Conservation (phyloP, 805 yeast species). For the Suhomyces sp. region DNA sequence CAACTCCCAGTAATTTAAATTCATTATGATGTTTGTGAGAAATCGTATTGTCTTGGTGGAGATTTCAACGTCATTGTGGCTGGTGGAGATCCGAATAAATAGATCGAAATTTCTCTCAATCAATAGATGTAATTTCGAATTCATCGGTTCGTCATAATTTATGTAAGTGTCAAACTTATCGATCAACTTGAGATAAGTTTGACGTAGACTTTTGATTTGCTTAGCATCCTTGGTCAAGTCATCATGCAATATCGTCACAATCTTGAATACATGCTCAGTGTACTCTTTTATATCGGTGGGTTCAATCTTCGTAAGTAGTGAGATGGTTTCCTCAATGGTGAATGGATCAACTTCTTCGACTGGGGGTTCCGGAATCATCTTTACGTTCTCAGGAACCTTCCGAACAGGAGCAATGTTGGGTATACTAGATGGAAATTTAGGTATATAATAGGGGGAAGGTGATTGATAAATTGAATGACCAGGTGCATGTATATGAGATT, state of each 20-base stretch:
- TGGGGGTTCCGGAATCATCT: background rate
- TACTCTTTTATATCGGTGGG: conserved; percentile 37
- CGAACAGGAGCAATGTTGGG: conserved; percentile 1
- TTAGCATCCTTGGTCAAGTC: conserved; percentile 9
- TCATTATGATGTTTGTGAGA: conserved; percentile 36
- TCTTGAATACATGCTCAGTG: conserved; percentile 34
- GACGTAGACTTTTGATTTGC: conserved; percentile 18
- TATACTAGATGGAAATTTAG: background rate
- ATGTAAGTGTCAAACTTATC: conserved; percentile 21
- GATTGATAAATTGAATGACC: conserved; percentile 4
- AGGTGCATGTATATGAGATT: conserved; percentile 7
- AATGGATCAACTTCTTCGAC: conserved; percentile 3
- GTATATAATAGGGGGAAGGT: conserved; percentile 1
- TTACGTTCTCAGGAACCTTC: background rate
- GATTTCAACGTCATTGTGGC: conserved; percentile 26
- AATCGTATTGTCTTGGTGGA: conserved; percentile 36
- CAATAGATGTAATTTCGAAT: conserved; percentile 30
- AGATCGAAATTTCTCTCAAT: conserved; percentile 40
- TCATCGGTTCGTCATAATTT: conserved; percentile 24
- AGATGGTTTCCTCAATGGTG: conserved; percentile 23
- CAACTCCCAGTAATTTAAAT: conserved; percentile 44
- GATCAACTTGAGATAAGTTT: conserved; percentile 24
- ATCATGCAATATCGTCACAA: conserved; percentile 25
- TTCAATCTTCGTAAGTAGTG: conserved; percentile 22
- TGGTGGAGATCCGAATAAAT: conserved; percentile 34